Base-by-base conservation (phyloP, 345 rosid genomes). In the Linum trigynum region DNA sequence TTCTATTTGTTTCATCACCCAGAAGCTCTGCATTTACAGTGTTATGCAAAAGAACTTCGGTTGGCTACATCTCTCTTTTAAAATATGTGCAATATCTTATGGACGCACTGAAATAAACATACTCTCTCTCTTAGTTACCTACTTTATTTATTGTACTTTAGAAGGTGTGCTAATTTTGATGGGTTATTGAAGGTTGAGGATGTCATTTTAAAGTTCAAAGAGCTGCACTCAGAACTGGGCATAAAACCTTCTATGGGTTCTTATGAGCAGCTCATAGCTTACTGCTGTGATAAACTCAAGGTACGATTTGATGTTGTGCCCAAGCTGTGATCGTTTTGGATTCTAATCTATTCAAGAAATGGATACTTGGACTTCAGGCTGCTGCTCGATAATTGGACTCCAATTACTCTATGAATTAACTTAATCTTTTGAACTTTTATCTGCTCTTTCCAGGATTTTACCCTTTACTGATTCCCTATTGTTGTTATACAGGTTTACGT, bases 161-260 rank as follows among this genome's bases (percentile, higher is more conserved):
- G 59, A 16, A 57, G 5, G 5, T 36, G 32, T 57, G 35, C 37
- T 23, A 57, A 23, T 57, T 69, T 51, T 42, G 56, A 67, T 43
- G 5, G 62, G 41, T 68, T 68, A 39, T 67, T 77, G 75, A 78
- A 88, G 99, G 86, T 77, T 73, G 83, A 78, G 67, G 88, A 84
- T 74, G 72, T 73, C 66, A 67, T 88, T 73, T 72, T 73, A 68
- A 83, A 83, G 76, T 85, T 81, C 77, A 79, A 74, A 64, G 77
- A 70, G 75, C 72, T 85, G 81, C 95, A 86, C 76, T 62, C 62
- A 71, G 77, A 77, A 67, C 67, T 88, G 69, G 75, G 81, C 70
- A 64, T 88, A 66, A 56, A 67, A 61, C 92, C 90, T 76, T 80
- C 90, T 6, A 71, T 84, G 45, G 68, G 75, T 70, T 81, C 92